Base-by-base conservation (phyloP, 1,139 yeast species). In the Pichia sp. region DNA sequence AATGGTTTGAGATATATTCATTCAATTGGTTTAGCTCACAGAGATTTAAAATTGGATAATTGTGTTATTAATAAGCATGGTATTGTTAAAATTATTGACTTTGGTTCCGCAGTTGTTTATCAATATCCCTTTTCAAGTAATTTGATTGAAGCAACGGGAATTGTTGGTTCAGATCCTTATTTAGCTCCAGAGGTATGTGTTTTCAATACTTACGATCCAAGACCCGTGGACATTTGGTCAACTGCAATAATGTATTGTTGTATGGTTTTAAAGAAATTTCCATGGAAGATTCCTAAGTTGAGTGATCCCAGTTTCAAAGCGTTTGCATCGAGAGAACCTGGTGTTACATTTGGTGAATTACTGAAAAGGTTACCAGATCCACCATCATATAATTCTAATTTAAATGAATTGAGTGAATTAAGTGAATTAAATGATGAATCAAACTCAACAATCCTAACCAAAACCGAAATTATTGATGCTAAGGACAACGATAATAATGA, bases 111-210 rank as follows among this genome's bases (percentile, higher is more conserved):
- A 0, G 93, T 87, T 19, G 96, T 95, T 27, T 93, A 90, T 74
- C 84, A 83, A 65, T 93, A 91, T 67, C 98, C 98, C 1, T 87
- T 87, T 67, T 95, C 90, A 62, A 82, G 80, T 49, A 80, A 79
- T 48, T 76, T 88, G 49, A 89, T 89, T 45, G 78, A 80, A 61
- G 91, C 96, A 48, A 91, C 86, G 60, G 99, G 99, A 8, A 85
- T 93, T 58, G 97, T 93, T 51, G 99, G 99, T 7, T 88, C 96
- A 11, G 99, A 95, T 70, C 99, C 99, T 5, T 93, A 93, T 66
- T 77, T 93, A 64, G 98, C 99, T 1, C 99, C 99, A 0, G 99
- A 93, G 68, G 97, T 91, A 19, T 77, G 95, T 60, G 79, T 77
- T 34, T 79, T 80, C 51, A 77, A 81, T 53, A 79, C 84, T 34